phyloP scores from a whole-genome alignment of 2,329 filamentous ascomycete species.

The Chrysoporthe puriensis region DNA sequence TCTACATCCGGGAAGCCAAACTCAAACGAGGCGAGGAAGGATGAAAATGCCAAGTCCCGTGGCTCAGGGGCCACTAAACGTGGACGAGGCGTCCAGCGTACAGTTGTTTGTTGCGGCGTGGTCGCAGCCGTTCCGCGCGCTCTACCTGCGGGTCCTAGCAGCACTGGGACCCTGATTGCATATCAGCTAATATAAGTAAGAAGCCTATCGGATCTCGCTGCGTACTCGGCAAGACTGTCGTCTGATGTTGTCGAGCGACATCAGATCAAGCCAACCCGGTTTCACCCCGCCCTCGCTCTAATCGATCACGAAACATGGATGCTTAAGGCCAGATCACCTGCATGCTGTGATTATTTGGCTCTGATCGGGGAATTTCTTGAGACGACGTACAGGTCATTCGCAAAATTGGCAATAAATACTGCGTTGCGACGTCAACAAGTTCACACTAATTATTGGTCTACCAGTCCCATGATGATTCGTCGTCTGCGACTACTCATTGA shows the following conservation, averaged over 20 bases:
- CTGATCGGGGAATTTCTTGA: not conserved
- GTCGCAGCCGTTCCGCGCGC: not conserved
- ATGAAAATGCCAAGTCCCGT: not conserved
- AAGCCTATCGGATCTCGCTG: constrained; percentile 26
- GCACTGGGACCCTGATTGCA: not conserved
- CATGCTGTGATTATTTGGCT: not conserved
- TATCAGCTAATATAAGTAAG: constrained; percentile 3
- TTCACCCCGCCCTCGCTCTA: not conserved
- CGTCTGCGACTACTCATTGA: no score
- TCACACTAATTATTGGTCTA: not conserved
- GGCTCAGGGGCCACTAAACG: not conserved
- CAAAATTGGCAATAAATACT: not conserved
- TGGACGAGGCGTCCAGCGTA: not conserved
- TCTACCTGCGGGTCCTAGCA: not conserved
- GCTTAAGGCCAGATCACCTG: not conserved
- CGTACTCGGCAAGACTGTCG: not conserved
- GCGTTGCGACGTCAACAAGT: not conserved
- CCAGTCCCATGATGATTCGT: no score
- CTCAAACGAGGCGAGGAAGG: not conserved
- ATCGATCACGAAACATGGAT: not conserved
- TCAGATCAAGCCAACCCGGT: constrained; percentile 13
- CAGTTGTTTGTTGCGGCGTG: not conserved
- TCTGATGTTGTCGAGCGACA: not conserved
- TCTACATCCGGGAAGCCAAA: not conserved
- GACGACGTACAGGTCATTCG: not conserved